Evolutionary conservation across 768 basidiomycete genomes (phyloP), one percentile per base, ranked within the genome.

Genomic region (Scleroderma bovista): DNA sequence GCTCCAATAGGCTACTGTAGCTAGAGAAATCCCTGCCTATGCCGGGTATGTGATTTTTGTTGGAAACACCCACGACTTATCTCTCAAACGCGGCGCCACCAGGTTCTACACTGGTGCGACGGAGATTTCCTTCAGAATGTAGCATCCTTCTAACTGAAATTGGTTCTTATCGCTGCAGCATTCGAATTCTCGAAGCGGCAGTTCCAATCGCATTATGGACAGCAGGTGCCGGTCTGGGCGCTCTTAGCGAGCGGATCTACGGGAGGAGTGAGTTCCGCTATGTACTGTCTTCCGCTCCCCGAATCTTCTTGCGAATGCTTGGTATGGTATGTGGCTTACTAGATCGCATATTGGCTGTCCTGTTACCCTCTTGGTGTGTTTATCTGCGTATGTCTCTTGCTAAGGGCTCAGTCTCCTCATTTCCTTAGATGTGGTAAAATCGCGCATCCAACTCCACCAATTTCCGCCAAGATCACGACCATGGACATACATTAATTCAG

Each of bases 11-110:
- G 77, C 93, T 12, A 98, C 96, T 0, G 81, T 97, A 17, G 83
- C 83, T 1, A 77, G 94, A 57, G 96, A 99, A 68, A 93, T 98
- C 32, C 96, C 96, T 2, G 95, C 93, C 9, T 97, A 97, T 63
- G 93, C 94, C 29, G 93, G 88, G 83, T 67, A 44, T 24, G 55
- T 46, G 9, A 20, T 15, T 6, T 44, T 22, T 0, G 32, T 36
- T 19, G 6, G 38, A 1, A 26, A 19, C 3, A 20, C 29, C 9
- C 7, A 20, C 19, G 15, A 41, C 17, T 54, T 22, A 23, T 23
- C 23, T 39, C 36, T 47, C 32, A 15, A 44, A 17, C 24, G 29
- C 23, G 24, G 31, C 44, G 49, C 46, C 34, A 38, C 20, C 54
- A 89, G 86, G 44, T 89, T 88, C 57, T 88, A 88, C 62, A 72